Conservation (phyloP, 2,329 filamentous ascomycete genomes). For the Neonectria punicea region DNA sequence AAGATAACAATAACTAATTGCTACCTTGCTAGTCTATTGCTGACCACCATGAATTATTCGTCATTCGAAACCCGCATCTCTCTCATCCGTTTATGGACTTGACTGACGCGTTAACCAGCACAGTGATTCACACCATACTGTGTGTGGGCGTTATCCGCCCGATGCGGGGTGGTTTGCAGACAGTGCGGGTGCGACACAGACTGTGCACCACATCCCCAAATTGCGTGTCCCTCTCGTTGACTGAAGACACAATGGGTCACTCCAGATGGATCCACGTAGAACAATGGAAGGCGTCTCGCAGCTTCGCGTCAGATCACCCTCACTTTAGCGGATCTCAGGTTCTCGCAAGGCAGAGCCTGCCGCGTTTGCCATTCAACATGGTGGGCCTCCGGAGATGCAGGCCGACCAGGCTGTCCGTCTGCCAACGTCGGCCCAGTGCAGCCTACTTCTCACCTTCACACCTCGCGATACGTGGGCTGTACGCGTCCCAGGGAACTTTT, state of each 20-base stretch:
- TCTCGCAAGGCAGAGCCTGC: not conserved
- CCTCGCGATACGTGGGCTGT: not conserved
- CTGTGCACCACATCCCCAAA: not conserved
- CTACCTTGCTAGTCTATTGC: not conserved
- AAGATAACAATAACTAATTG: not conserved
- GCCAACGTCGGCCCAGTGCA: not conserved
- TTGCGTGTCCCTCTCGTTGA: not conserved
- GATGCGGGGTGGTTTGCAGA: not conserved
- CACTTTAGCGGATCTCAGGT: not conserved
- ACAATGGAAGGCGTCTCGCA: not conserved
- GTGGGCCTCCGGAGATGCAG: slow-evolving; percentile 14
- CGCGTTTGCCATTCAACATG: not conserved
- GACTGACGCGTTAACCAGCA: not conserved
- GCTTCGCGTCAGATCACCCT: not conserved
- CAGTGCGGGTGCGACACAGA: not conserved
- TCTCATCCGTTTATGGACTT: not conserved
- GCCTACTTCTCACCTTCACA: slow-evolving; percentile 1
- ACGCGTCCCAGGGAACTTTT: slow-evolving; percentile 20
- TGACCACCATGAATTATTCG: not conserved
- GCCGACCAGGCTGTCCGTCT: not conserved
- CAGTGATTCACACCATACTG: not conserved
- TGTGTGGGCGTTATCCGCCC: not conserved
- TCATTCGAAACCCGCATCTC: not conserved
- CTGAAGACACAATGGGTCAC: not conserved
- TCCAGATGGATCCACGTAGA: not conserved